Base-by-base conservation (phyloP, 164 flowering plant genomes). In the Macadamia integrifolia region DNA sequence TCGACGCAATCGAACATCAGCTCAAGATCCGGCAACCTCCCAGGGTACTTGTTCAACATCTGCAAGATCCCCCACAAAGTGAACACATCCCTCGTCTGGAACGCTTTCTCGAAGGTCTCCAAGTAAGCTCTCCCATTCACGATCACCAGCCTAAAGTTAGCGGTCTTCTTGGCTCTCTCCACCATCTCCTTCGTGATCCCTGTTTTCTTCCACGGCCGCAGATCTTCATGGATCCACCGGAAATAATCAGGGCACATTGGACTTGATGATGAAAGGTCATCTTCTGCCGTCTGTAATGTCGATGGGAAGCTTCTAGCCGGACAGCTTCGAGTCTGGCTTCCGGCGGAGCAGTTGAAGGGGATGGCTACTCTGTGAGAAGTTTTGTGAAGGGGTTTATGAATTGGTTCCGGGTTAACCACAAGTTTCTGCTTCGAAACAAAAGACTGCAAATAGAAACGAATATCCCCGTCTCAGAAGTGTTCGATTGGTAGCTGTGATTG, bases 51-150 rank as follows among this genome's bases (percentile, higher is more conserved):
- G 57, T 80, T 78, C 5, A 83, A 64, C 1, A 85, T 80, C 74
- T 85, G 88, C 15, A 85, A 32, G 32, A 85, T 77, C 6, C 88
- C 86, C 88, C 88, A 85, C 3, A 83, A n/a, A 0, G 86, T 83
- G 62, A 80, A 83, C 11, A 66, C 59, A 50, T 83, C 88, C 17
- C 88, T 77, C 0, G 78, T 77, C 46, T 81, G 86, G 49, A 56
- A 75, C 5, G 80, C 46, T n/a, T 53, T 69, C 56, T 6, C 18
- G 35, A 70, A 80, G 35, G 8, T 74, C 67, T 81, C 80, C 35
- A 81, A 65, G 48, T 85, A 85, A 6, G 66, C 77, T 56, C 61
- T 80, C 1, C 84, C 86, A 0, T 73, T 62, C 15, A 80, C 52
- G 0, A 83, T 70, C 46, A 77, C 74, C 11, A 85, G 62, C 48